Evolutionary conservation across 129 eudicot genomes (phyloP), one percentile per base, ranked within the genome.

Genomic region (Oenanthe sinensis): DNA sequence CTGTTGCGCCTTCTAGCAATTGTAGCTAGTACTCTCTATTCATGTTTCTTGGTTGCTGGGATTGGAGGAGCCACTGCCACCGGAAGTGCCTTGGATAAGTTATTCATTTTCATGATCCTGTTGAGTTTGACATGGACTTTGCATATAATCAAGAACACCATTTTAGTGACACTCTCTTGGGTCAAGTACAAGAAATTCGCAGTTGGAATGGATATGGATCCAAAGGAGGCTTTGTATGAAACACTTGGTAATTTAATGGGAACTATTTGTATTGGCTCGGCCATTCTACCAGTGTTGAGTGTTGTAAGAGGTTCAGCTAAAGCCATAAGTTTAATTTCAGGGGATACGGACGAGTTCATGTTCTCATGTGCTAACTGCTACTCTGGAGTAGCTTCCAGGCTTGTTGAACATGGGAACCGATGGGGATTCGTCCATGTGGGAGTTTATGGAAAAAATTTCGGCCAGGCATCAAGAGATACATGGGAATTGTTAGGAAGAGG

Each of bases 401-500:
- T 83, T 20, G 58, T 83, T 17, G 67, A 58, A 4, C 63, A 81
- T 58, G 89, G 82, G 16, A 86, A 83, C 46, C 39, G 87, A 70
- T 86, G 89, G 89, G 89, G 87, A 0, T 86, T 86, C 50, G 85
- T 83, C 45, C 87, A 86, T 19, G 85, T 83, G 12, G 89, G 87
- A 19, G 83, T 86, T 10, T 86, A 86, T 24, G 65, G 67, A 19
- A 83, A 86, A 52, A 82, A 81, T 60, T 74, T 74, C 33, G 42
- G 19, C 22, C 42, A 74, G 55, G 77, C 77, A 24, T 74, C 77
- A 74, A 73, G 22, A 20, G 77, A 74, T 46, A 46, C 77, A 3
- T 74, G 77, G 77, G 77, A 74, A 74, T 26, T 74, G 58, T 74
- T 74, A 17, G 36, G 37, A 73, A 73, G 76, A 73, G 54, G 49